A percentile compares a stretch with the other conserved stretches of the same genome.
Evolutionary conservation across 2,329 filamentous ascomycete genomes (phyloP).

Genomic region (Metarhizium guizhouense): DNA sequence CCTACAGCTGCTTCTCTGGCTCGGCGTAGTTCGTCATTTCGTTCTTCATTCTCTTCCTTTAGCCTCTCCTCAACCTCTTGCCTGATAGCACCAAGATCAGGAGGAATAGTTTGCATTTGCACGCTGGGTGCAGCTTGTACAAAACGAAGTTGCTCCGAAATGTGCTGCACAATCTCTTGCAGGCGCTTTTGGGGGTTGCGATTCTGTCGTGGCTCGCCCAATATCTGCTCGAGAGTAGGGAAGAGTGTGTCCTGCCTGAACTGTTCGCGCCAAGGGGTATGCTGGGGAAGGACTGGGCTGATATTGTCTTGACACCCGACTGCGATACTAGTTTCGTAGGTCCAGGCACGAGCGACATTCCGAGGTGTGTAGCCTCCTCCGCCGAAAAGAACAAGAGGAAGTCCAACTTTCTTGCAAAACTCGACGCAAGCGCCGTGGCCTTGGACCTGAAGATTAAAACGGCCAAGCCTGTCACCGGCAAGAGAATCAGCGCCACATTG

Average conservation of each 20-base stretch:
- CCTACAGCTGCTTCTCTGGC: constrained; percentile 50
- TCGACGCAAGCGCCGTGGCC: constrained; percentile 88
- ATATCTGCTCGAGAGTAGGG: constrained; percentile 67
- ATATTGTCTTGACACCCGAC: constrained; percentile 67
- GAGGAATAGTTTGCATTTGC: constrained; percentile 72
- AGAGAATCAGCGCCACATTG: constrained; percentile 95
- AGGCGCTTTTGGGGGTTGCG: constrained; percentile 71
- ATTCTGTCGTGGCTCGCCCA: constrained; percentile 63
- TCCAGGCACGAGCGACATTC: constrained; percentile 95
- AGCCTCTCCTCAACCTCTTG: constrained; percentile 61
- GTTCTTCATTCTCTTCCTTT: constrained; percentile 54
- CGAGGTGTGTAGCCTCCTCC: constrained; percentile 94
- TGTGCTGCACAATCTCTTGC: constrained; percentile 64
- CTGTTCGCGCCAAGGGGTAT: constrained; percentile 79
- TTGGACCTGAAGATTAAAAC: constrained; percentile 94
- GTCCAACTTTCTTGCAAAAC: constrained; percentile 70
- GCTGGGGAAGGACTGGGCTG: constrained; percentile 61
- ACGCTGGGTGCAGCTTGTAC: constrained; percentile 79
- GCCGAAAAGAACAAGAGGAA: constrained; percentile 84
- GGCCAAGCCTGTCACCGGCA: constrained; percentile 83
- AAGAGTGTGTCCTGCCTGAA: constrained; percentile 86
- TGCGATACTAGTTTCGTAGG: constrained; percentile 88
- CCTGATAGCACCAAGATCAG: constrained; percentile 60
- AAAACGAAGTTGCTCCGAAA: constrained; percentile 80
- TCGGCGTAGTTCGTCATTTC: constrained; percentile 42